These are phyloP conservation scores for Leccinum aurantiacum DNA, from an alignment of 768 basidiomycete species.

Conservation along the genomic window DNA sequence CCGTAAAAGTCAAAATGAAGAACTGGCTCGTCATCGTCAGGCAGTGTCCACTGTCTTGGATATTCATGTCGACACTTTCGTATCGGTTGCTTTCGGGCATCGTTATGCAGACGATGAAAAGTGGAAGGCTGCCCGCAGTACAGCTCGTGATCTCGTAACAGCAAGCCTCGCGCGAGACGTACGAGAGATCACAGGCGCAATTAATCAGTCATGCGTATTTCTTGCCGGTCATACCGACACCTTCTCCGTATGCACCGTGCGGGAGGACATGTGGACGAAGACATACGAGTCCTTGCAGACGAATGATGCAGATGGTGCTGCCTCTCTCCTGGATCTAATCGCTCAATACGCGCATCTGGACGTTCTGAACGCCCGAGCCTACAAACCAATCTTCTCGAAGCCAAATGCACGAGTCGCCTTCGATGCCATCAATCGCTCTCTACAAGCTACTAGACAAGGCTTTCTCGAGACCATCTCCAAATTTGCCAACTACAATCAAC, in stretches of 20 bases:
- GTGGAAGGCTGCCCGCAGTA: conserved; percentile 44
- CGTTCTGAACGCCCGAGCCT: conserved; percentile 52
- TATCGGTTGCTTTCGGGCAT: conserved; percentile 46
- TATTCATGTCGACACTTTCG: conserved; percentile 50
- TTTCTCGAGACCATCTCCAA: conserved; percentile 62
- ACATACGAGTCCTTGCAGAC: conserved; percentile 60
- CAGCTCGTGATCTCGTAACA: conserved; percentile 43
- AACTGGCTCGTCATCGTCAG: conserved; percentile 25
- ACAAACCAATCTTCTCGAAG: conserved; percentile 38
- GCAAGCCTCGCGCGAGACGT: conserved; percentile 35
- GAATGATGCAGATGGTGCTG: conserved; percentile 57
- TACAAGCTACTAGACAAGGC: conserved; percentile 57
- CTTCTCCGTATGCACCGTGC: conserved; percentile 43
- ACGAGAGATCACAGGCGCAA: conserved; percentile 30
- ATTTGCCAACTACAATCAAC: conserved; percentile 61
- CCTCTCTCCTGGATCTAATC: conserved; percentile 56
- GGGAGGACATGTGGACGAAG: conserved; percentile 66
- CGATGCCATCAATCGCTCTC: conserved; percentile 58
- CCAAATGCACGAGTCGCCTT: conserved; percentile 38
- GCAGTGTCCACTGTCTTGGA: conserved; percentile 43
- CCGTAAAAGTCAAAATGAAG: conserved; percentile 33
- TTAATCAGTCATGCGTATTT: conserved; percentile 35
- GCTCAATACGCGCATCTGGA: conserved; percentile 69
- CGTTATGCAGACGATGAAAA: conserved; percentile 36
- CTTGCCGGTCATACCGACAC: conserved; percentile 30